Conservation (phyloP, 192 early-diverging fungal genomes). For the Backusella liffmaniae region DNA sequence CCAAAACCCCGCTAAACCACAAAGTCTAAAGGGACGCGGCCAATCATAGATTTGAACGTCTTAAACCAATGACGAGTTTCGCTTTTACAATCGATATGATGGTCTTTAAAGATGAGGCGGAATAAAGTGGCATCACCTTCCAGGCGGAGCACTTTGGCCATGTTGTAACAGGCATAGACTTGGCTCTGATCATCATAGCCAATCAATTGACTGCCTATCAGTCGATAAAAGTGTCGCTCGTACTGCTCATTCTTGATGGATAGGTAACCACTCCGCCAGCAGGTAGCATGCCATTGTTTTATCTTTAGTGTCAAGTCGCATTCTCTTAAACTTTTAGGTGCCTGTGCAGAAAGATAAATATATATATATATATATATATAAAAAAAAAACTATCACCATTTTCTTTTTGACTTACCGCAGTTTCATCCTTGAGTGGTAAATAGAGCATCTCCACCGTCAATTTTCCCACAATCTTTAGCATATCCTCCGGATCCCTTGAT, state of each 20-base stretch:
- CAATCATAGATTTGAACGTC: slow-evolving; percentile 19
- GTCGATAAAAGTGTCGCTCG: slow-evolving; percentile 13
- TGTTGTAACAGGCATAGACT: slow-evolving; percentile 17
- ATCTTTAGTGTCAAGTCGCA: slow-evolving; percentile 25
- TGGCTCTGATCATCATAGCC: slow-evolving; percentile 1
- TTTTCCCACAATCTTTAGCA: slow-evolving; percentile 24
- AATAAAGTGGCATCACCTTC: slow-evolving; percentile 7
- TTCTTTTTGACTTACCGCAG: slow-evolving; percentile 5
- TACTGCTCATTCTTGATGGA: slow-evolving; percentile 4
- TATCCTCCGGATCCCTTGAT: slow-evolving; percentile 14
- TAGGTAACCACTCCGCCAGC: slow-evolving; percentile 24
- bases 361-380: too few relatives aligned
- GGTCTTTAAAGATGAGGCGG: slow-evolving; percentile 14
- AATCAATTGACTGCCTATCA: slow-evolving; percentile 21
- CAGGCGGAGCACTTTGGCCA: slow-evolving; percentile 9
- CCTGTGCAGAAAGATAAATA: neutral
- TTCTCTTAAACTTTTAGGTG: slow-evolving; percentile 24
- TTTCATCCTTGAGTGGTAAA: slow-evolving; percentile 19
- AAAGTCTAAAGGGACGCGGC: slow-evolving; percentile 4
- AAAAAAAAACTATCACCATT: neutral
- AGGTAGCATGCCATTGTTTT: slow-evolving; percentile 30
- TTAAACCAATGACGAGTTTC: slow-evolving; percentile 22
- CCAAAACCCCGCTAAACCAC: neutral
- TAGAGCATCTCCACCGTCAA: slow-evolving; percentile 29
- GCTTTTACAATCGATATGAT: slow-evolving; percentile 18